Percentiles rank a stretch among this genome's conserved stretches.
phyloP scores from a whole-genome alignment of 2,329 filamentous ascomycete species.

The Pezicula neosporulosa region DNA sequence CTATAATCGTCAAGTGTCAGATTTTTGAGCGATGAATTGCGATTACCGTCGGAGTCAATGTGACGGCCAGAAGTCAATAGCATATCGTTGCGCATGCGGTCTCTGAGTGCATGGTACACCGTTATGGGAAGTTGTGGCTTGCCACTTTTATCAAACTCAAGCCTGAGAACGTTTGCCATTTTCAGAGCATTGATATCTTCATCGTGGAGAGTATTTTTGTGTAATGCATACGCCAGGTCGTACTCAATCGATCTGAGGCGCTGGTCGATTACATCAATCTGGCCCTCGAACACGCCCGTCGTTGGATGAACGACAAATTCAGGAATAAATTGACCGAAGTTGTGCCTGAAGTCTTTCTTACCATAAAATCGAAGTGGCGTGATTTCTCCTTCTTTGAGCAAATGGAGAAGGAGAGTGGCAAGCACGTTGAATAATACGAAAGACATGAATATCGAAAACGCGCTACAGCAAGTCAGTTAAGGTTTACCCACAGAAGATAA shows the following conservation, averaged over 20 bases:
- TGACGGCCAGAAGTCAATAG: slow-evolving; percentile 3
- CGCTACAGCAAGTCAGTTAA: no score
- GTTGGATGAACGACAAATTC: slow-evolving; percentile 12
- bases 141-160: slow-evolving; percentile 49
- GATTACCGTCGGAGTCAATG: no score
- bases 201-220: slow-evolving; percentile 19
- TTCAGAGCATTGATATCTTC: slow-evolving; percentile 36
- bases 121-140: slow-evolving; percentile 51
- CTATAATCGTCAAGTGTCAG: not conserved
- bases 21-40: not conserved
- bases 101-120: slow-evolving; percentile 63
- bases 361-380: slow-evolving; percentile 4
- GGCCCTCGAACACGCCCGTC: slow-evolving; percentile 11
- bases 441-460: no score
- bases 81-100: slow-evolving; percentile 45
- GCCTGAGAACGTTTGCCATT: slow-evolving; percentile 48
- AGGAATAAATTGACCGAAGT: slow-evolving; percentile 21
- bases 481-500: no score
- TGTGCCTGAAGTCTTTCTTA: slow-evolving; percentile 7
- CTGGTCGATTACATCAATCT: slow-evolving; percentile 16
- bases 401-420: not conserved
- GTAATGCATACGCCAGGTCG: slow-evolving; percentile 15
- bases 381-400: no score
- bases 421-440: no score
- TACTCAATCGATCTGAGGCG: slow-evolving; percentile 19